phyloP scores from a whole-genome alignment of 139 green algal genomes.

The Pleodorina starrii region DNA sequence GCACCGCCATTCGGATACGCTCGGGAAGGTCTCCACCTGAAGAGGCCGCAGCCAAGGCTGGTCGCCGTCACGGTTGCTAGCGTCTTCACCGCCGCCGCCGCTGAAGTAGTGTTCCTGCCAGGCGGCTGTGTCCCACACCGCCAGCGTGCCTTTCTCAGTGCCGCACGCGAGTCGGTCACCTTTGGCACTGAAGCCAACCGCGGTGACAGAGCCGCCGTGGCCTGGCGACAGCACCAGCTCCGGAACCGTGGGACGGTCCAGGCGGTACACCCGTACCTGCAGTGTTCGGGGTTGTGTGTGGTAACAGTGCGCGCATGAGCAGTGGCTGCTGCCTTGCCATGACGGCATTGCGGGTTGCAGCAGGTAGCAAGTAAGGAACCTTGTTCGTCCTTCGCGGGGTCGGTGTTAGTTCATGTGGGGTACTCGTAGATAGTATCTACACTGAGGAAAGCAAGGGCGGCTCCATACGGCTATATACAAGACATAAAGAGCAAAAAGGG shows the following conservation, averaged over 20 bases:
- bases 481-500: no score
- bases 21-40: neutral
- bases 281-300: no score
- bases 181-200: neutral
- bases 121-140: constrained; percentile 3
- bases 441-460: no score
- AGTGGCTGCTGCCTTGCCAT: no score
- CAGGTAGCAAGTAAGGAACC: no score
- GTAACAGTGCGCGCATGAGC: no score
- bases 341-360: no score
- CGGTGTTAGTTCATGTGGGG: no score
- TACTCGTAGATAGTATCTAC: no score
- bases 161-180: neutral
- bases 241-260: neutral
- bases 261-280: constrained; percentile 23
- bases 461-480: neutral
- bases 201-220: neutral
- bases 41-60: neutral
- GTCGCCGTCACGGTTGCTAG: neutral
- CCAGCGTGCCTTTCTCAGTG: neutral
- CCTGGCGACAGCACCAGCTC: neutral
- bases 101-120: neutral
- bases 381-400: no score
- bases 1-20: neutral
- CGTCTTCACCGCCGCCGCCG: no score